Base-by-base conservation (phyloP, 2,329 filamentous ascomycete species). In the Hyphodiscus sp. region DNA sequence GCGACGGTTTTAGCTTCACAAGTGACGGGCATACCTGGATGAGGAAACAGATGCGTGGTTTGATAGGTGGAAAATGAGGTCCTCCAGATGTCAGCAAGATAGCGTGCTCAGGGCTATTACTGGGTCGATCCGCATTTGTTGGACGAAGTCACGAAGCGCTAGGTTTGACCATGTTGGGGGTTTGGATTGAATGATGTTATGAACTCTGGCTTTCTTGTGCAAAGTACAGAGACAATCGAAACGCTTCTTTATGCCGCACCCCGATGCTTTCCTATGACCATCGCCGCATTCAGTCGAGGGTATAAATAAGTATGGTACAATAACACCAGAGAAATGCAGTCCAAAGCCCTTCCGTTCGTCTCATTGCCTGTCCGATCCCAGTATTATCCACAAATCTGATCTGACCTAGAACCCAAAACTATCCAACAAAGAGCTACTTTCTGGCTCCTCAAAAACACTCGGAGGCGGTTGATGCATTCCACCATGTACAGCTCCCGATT, bases 371-470 rank as follows among this genome's bases (percentile, higher is more conserved):
- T 19, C 16, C 15, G 15, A 47, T 29, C 1, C 10, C 8, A 19
- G 18, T 29, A 16, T 13, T 9, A 41, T 33, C 38, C n/a, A 7
- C 23, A 18, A 33, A 13, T 7, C 18, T 20, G n/a, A 13, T 7
- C 18, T 20, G n/a, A 10, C 23, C 54, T 70, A 97, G 67, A 97
- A 94, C 1, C 92, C 92, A 78, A 97, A 97, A 68, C 82, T 91
- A 75, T 97, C 92, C 63, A 97, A 76, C 66, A 99, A 72, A 55
- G 89, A 92, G 68, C 82, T 89, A 26, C 88, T 80, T 72, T 95
- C 91, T n/a, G 94, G 94, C 70, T 99, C 94, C 63, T 95, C 80
- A 68, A 97, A 97, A 58, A 86, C 83, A 19, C 86, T 90, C 1
- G 90, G 83, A 16, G 85, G 78, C 15, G 80, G 77, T 63, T 85